These are phyloP conservation scores for Cenococcum geophilum DNA, from an alignment of 495 filamentous ascomycete genomes.

Conservation along the genomic window DNA sequence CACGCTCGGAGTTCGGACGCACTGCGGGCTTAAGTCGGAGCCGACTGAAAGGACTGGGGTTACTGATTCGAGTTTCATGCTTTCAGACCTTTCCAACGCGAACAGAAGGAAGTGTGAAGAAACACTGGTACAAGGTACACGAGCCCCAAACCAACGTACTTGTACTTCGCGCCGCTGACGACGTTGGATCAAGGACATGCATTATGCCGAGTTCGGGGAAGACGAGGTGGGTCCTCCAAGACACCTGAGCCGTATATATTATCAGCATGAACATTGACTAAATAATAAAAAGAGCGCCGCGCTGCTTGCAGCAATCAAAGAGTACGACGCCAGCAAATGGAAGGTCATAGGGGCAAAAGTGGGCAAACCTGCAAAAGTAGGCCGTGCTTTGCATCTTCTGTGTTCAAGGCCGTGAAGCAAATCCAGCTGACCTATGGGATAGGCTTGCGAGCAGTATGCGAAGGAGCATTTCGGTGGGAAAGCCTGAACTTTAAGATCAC, in stretches of 20 bases:
- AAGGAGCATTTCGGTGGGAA: conserved; percentile 83
- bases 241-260: conserved; percentile 17
- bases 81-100: conserved; percentile 78
- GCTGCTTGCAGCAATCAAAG: conserved; percentile 88
- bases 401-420: neutral
- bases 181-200: conserved; percentile 68
- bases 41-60: conserved; percentile 16
- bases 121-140: conserved; percentile 97
- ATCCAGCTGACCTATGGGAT: conserved; percentile 30
- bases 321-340: conserved; percentile 98
- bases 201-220: conserved; percentile 97
- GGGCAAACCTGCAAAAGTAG: conserved; percentile 93
- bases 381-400: conserved; percentile 11
- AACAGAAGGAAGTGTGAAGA: conserved; percentile 97
- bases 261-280: conserved; percentile 33
- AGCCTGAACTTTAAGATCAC: conserved; percentile 33
- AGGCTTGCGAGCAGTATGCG: conserved; percentile 98
- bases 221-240: conserved; percentile 67
- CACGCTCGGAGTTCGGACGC: conserved; percentile 9
- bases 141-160: conserved; percentile 16
- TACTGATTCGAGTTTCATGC: conserved; percentile 31
- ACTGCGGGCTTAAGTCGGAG: conserved; percentile 3
- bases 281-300: conserved; percentile 60
- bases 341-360: conserved; percentile 94
- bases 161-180: conserved; percentile 19